phyloP scores from a whole-genome alignment of 495 filamentous ascomycete species.

The Xanthoparmelia taractica region DNA sequence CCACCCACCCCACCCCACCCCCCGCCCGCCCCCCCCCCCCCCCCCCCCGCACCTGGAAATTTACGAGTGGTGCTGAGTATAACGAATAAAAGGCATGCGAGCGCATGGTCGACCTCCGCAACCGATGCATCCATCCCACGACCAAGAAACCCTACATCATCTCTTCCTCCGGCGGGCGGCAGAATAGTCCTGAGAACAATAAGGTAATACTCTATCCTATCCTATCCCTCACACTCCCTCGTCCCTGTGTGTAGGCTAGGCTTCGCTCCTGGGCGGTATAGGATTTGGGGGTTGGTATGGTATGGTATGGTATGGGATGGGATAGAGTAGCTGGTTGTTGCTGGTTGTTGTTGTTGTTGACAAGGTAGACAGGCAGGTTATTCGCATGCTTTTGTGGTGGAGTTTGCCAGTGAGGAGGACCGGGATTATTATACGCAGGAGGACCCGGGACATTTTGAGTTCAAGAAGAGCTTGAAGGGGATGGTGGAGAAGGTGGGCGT shows the following conservation, averaged over 20 bases:
- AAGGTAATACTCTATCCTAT: conserved; percentile 39
- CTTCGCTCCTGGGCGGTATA: too few species aligned
- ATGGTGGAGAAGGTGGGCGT: conserved; percentile 33
- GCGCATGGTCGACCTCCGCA: conserved; percentile 34
- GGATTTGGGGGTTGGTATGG: too few species aligned
- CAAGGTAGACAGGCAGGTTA: conserved; percentile 19
- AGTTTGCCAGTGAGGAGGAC: conserved; percentile 52
- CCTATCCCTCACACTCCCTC: background rate
- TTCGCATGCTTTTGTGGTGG: conserved; percentile 53
- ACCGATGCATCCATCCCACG: conserved; percentile 33
- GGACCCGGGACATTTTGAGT: conserved; percentile 45
- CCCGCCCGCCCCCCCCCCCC: too few species aligned
- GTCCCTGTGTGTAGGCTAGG: background rate
- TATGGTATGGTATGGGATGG: too few species aligned
- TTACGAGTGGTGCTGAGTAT: background rate
- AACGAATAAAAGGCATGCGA: conserved; percentile 30
- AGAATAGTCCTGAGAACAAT: conserved; percentile 50
- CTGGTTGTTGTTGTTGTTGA: background rate
- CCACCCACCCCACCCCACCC: too few species aligned
- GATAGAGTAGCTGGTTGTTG: background rate
- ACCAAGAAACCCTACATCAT: conserved; percentile 49
- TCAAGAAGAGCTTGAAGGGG: conserved; percentile 32
- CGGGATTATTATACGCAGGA: conserved; percentile 47
- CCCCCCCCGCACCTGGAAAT: too few species aligned
- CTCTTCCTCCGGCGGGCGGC: conserved; percentile 46